A percentile compares a stretch with the other conserved stretches of the same genome.
Conservation (phyloP, 1,284 basidiomycete species). For the Omphalotus olearius region DNA sequence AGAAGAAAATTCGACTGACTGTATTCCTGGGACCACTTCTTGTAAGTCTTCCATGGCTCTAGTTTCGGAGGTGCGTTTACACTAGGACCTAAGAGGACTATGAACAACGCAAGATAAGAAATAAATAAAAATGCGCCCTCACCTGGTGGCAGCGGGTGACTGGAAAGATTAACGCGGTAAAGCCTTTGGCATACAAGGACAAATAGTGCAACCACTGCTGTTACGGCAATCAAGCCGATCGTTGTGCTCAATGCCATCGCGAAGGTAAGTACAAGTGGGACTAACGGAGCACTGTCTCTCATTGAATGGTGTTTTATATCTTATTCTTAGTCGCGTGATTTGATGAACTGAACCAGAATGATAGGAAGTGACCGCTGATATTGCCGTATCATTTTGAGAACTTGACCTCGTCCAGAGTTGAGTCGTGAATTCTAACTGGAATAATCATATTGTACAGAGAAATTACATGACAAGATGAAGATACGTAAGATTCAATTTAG, state of each 20-base stretch:
- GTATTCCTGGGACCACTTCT: neutral
- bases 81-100: neutral
- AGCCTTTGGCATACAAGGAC: neutral
- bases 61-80: neutral
- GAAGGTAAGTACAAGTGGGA: too few species aligned
- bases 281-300: neutral
- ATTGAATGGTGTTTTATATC: neutral
- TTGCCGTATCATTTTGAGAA: too few species aligned
- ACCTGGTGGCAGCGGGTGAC: neutral
- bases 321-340: neutral
- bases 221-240: neutral
- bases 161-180: neutral
- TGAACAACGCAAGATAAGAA: neutral
- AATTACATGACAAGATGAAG: too few species aligned
- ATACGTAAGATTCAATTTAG: neutral
- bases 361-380: too few species aligned
- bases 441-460: too few species aligned
- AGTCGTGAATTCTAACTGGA: neutral
- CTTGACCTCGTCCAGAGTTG: too few species aligned
- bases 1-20: neutral
- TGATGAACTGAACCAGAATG: neutral
- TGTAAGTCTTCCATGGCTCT: neutral
- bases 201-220: neutral
- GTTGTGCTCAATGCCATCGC: neutral
- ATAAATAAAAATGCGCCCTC: neutral